A percentile compares a stretch with the other conserved stretches of the same genome.
Evolutionary conservation across 495 filamentous ascomycete genomes (phyloP).

Genomic region (Thermochaetoides thermophila): DNA sequence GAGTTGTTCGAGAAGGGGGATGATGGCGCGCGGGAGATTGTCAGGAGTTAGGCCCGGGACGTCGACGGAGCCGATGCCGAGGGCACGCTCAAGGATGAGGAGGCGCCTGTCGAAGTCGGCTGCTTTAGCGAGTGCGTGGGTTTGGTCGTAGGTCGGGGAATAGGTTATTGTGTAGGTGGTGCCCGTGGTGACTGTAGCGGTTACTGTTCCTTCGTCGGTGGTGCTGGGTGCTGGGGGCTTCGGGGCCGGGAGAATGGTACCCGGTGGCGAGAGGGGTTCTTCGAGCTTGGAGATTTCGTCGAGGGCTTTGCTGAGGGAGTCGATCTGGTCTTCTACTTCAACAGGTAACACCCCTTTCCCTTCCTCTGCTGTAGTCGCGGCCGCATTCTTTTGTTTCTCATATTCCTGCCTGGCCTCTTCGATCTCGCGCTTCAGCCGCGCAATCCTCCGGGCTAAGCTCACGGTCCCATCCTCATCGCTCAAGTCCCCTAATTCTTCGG

Average conservation of each 20-base stretch:
- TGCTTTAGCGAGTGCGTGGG: constrained; percentile 57
- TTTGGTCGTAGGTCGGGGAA: constrained; percentile 42
- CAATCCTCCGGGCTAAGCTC: constrained; percentile 58
- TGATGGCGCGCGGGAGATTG: constrained; percentile 45
- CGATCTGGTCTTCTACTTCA: constrained; percentile 27
- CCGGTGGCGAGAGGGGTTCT: constrained; percentile 12
- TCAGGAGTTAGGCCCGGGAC: constrained; percentile 48
- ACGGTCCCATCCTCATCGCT: constrained; percentile 49
- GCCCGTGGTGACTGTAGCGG: neutral
- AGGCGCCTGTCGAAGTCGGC: constrained; percentile 80
- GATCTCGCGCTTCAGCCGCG: constrained; percentile 60
- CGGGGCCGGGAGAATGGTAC: constrained; percentile 13
- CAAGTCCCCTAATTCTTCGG: constrained; percentile 48
- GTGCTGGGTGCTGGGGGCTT: constrained; percentile 8
- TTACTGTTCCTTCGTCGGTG: constrained; percentile 3
- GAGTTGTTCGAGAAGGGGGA: constrained; percentile 67
- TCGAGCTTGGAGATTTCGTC: constrained; percentile 37
- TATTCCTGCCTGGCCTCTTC: constrained; percentile 63
- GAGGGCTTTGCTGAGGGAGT: constrained; percentile 50
- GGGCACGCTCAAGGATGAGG: constrained; percentile 57
- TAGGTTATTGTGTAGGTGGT: constrained; percentile 40
- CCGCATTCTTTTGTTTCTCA: constrained; percentile 31
- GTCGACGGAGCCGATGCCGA: constrained; percentile 59
- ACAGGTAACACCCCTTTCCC: too few relatives aligned
- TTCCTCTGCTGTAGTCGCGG: constrained; percentile 15